Conservation (phyloP, 208 protist species). For the Acanthamoeba royreba region DNA sequence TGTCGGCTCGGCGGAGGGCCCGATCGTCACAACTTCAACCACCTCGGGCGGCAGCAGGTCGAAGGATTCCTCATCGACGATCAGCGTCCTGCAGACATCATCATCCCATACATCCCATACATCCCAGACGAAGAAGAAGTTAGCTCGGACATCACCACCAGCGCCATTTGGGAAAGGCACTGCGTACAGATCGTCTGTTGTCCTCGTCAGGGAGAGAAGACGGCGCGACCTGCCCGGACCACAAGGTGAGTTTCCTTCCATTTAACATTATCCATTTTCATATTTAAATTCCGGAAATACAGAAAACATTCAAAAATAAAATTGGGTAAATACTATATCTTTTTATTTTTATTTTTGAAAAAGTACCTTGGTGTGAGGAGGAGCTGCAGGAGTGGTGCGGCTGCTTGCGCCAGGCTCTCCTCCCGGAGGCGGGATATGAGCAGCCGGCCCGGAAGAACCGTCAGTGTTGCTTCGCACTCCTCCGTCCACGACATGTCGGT, state of each 20-base stretch:
- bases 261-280: no score
- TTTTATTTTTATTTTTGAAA: no score
- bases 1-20: neutral
- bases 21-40: neutral
- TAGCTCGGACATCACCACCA: neutral
- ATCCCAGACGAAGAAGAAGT: no score
- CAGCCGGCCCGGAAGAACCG: neutral
- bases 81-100: neutral
- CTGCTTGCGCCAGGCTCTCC: neutral
- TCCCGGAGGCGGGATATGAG: neutral
- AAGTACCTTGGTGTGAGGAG: neutral
- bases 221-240: no score
- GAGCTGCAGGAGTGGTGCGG: neutral
- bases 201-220: no score
- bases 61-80: slow-evolving; percentile 33
- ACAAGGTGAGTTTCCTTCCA: no score
- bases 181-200: no score
- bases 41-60: neutral
- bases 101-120: no score
- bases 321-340: no score
- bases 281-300: no score
- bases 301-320: no score
- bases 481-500: slow-evolving; percentile 20
- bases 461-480: neutral
- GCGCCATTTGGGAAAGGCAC: no score